Base-by-base conservation (phyloP, 1,284 basidiomycete genomes). In the Phaffia rhodozyma region DNA sequence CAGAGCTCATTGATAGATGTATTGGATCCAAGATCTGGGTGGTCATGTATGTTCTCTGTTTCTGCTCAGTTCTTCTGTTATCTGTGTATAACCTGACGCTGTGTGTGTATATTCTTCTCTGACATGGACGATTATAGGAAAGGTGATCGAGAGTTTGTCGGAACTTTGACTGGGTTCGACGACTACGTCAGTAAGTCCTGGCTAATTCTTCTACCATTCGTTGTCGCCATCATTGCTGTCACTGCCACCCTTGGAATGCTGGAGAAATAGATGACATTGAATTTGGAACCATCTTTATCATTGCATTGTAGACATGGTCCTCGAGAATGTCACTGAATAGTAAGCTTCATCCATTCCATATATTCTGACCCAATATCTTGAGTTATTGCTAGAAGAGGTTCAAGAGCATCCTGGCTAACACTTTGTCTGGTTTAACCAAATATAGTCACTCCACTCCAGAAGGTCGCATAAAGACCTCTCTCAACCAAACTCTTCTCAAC, bases 261-360 rank as follows among this genome's bases (percentile, higher is more conserved):
- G 21, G 53, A 25, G n/a, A 56, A 68, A 13, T 58, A 13, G 23
- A n/a, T 49, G 16, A 1, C 16, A 16, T 34, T 34, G 34, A 5
- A 9, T 25, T 9, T 7, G 32, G 5, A 30, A 59, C 29, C 18
- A 9, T 54, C 52, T 30, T 55, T 16, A 3, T 55, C 9, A 18
- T n/a, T 32, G n/a, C 18, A 60, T 50, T 18, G n/a, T 58, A 97
- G 94, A 98, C 76, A 97, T 98, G 91, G 94, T 98, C 2, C 77
- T 98, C 56, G 91, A 97, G 73, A 91, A 98, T 70, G 96, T 97
- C 5, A 96, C 85, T 7, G 96, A 98, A 79, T 97, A 87, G 93
- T 97, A 68, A 71, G 84, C 75, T 27, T 47, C 61, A 32, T 58
- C 9, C 9, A 1, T 59, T 27, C 47, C 55, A 29, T 5, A 13